phyloP scores from a whole-genome alignment of 2,329 filamentous ascomycete genomes.

The Calonectria pseudoreteaudii region DNA sequence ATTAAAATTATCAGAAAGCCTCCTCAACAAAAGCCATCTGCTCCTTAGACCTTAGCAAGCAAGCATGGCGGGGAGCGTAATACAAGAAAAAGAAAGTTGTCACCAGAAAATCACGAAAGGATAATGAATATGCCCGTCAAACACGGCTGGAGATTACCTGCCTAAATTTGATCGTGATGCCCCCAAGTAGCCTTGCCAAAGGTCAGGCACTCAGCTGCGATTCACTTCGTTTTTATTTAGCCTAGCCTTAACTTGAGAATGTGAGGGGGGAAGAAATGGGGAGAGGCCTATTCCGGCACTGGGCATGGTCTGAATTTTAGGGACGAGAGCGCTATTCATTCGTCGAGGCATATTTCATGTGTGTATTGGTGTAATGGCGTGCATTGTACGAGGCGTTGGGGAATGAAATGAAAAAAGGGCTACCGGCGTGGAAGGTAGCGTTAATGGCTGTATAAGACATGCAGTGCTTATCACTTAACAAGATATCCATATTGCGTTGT shows the following conservation, averaged over 20 bases:
- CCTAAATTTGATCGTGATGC: not conserved
- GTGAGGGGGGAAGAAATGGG: not conserved
- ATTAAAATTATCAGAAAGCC: constrained; percentile 53
- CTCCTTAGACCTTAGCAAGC: constrained; percentile 36
- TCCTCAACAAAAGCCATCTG: constrained; percentile 37
- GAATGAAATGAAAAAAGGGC: constrained; percentile 14
- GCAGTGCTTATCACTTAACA: constrained; percentile 2
- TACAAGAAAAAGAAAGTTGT: not conserved
- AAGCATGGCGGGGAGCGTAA: not conserved
- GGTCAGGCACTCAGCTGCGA: not conserved
- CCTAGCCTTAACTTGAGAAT: not conserved
- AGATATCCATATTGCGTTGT: constrained; percentile 13
- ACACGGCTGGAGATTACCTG: not conserved
- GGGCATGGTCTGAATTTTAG: not conserved
- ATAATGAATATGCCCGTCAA: not conserved
- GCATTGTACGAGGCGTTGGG: constrained; percentile 21
- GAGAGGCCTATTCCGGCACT: not conserved
- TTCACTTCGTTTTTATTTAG: not conserved
- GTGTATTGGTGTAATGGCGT: constrained; percentile 9
- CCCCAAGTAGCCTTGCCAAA: not conserved
- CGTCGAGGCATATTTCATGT: constrained; percentile 5
- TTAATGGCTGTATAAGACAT: constrained; percentile 20
- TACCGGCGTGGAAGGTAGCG: not conserved
- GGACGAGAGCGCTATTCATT: not conserved
- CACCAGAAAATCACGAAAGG: not conserved